These are phyloP conservation scores for Aspergillus oerlinghausenensis DNA, from an alignment of 2,329 filamentous ascomycete species.

Conservation along the genomic window DNA sequence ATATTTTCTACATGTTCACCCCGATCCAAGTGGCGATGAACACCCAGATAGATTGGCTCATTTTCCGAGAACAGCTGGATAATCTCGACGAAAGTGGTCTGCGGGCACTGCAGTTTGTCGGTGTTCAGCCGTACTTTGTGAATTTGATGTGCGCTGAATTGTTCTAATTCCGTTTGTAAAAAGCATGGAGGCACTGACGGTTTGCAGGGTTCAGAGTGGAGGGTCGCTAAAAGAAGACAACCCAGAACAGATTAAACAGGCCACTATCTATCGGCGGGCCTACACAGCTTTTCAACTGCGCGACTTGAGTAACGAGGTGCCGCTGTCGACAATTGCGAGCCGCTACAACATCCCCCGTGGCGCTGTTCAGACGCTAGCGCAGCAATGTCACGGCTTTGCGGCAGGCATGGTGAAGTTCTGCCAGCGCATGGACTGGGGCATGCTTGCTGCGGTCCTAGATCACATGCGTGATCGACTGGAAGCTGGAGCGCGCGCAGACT, in stretches of 20 bases:
- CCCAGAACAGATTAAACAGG: conserved; percentile 54
- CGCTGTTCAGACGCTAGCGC: conserved; percentile 65
- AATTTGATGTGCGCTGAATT: conserved; percentile 57
- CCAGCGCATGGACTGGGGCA: conserved; percentile 70
- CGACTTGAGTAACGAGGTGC: conserved; percentile 72
- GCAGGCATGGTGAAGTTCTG: conserved; percentile 78
- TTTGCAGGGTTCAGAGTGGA: conserved; percentile 61
- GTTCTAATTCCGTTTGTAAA: not conserved
- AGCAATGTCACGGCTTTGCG: conserved; percentile 73
- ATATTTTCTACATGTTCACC: conserved; percentile 72
- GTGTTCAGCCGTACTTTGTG: conserved; percentile 62
- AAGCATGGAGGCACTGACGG: conserved; percentile 1
- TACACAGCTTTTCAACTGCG: conserved; percentile 74
- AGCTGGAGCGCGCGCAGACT: conserved; percentile 66
- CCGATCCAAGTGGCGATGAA: conserved; percentile 54
- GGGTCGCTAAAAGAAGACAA: conserved; percentile 58
- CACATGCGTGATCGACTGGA: conserved; percentile 71
- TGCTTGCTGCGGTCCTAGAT: conserved; percentile 66
- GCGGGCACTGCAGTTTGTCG: conserved; percentile 63
- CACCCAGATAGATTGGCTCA: conserved; percentile 63
- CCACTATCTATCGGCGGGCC: conserved; percentile 65
- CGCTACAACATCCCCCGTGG: conserved; percentile 69
- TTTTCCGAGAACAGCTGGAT: conserved; percentile 68
- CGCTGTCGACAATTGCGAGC: conserved; percentile 62
- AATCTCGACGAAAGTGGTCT: conserved; percentile 65